Evolutionary conservation across 441 rosid species (phyloP), one percentile per base, ranked within the genome.

Genomic region (Breynia disticha): DNA sequence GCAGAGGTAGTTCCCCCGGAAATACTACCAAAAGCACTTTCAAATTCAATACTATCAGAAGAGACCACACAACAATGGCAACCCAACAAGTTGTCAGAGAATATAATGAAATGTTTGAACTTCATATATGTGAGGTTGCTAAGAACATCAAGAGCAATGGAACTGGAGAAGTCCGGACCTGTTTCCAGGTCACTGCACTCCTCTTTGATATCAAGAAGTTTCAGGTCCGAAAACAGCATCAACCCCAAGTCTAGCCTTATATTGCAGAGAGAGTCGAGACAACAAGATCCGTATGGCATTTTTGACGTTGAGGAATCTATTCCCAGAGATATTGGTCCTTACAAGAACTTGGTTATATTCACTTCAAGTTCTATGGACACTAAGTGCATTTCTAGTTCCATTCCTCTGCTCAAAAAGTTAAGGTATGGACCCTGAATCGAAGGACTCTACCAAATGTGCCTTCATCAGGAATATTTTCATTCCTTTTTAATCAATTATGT

Each of bases 1-100:
- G 48, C 46, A 22, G 84, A 79, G 44, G 51, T 17, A 12, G 8
- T 13, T 5, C 16, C 46, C 35, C 61, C 69, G n/a, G 24, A 68
- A 18, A 51, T 70, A 6, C 75, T 82, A 9, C 87, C 84, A 41
- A 87, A 78, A 65, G 69, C 85, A 46, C 62, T 81, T n/a, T 66
- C 89, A 4, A 76, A 73, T 58, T 62, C 84, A 22, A 67, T 78
- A 16, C 62, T 73, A 39, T 60, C 75, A 55, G 95, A 82, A 65
- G 95, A 87, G 28, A 79, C 53, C 67, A 67, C 56, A 52, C 89
- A 79, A 56, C 86, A 72, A 46, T 70, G 80, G 78, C 86, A 83
- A 43, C 95, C 95, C 21, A 87, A 87, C 80, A 90, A 81, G 74
- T 79, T 90, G 13, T 83, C 96, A 0, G 96, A 87, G 73, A 81